A percentile compares a stretch with the other conserved stretches of the same genome.
phyloP scores from a whole-genome alignment of 768 basidiomycete genomes.

The Tylopilus balloui region DNA sequence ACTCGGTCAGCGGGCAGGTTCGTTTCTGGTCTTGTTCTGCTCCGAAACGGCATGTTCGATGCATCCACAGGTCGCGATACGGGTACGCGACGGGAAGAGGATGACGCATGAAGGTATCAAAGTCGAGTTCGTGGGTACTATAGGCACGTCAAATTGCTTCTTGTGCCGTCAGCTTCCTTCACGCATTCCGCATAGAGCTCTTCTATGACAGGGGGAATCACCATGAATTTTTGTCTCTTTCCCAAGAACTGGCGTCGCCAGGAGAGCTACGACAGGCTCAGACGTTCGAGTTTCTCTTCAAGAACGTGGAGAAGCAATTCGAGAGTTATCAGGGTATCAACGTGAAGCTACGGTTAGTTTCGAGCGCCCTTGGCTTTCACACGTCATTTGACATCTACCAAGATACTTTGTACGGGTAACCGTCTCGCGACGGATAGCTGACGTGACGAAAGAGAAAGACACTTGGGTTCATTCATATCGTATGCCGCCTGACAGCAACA shows the following conservation, averaged over 20 bases:
- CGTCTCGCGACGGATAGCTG: constrained; percentile 88
- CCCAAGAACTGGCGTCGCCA: constrained; percentile 93
- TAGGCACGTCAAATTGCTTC: constrained; percentile 53
- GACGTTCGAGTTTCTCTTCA: constrained; percentile 95
- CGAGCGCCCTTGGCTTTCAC: not conserved
- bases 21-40: constrained; percentile 13
- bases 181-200: constrained; percentile 43
- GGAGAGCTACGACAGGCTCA: constrained; percentile 96
- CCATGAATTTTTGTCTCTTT: constrained; percentile 94
- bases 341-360: constrained; percentile 84
- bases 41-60: not conserved
- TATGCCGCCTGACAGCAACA: constrained; percentile 97
- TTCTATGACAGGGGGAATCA: constrained; percentile 99
- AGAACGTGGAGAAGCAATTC: constrained; percentile 99
- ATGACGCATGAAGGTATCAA: constrained; percentile 94
- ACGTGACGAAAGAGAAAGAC: constrained; percentile 89
- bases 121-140: constrained; percentile 95
- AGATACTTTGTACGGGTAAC: constrained; percentile 93
- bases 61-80: constrained; percentile 63
- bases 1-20: constrained; percentile 86
- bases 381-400: constrained; percentile 8
- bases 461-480: constrained; percentile 98
- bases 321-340: constrained; percentile 98
- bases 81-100: constrained; percentile 93
- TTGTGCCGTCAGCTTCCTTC: not conserved